Conservation (phyloP, 2,329 filamentous ascomycete genomes). For the Ascomycota sp. region DNA sequence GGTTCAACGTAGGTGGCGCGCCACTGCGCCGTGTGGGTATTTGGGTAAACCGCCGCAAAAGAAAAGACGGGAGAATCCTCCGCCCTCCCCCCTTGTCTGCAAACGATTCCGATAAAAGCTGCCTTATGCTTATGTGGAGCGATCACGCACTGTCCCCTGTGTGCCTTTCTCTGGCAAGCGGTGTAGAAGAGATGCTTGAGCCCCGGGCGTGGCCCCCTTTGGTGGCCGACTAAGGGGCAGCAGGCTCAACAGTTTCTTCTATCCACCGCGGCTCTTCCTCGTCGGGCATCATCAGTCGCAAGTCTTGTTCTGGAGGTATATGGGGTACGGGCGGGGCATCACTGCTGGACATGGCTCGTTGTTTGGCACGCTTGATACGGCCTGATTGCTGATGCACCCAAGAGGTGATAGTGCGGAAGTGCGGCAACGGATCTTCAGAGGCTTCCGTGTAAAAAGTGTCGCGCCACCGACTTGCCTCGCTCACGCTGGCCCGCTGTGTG, state of each 20-base stretch:
- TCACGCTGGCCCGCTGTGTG: slow-evolving; percentile 2
- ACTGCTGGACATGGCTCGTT: slow-evolving; percentile 9
- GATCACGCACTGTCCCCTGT: no score
- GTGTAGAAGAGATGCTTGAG: no score
- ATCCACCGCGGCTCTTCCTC: slow-evolving; percentile 23
- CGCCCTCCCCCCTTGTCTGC: no score
- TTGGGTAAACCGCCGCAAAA: no score
- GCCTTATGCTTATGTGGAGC: no score
- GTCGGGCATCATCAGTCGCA: slow-evolving; percentile 30
- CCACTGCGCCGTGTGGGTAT: no score
- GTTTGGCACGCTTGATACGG: slow-evolving; percentile 26
- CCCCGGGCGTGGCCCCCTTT: no score
- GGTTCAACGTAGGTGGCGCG: no score
- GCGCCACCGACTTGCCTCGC: slow-evolving; percentile 7
- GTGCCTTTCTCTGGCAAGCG: no score
- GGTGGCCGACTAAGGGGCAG: no score
- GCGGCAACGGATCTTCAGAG: slow-evolving; percentile 31
- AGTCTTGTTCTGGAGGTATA: slow-evolving; percentile 23
- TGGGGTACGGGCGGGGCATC: slow-evolving; percentile 19
- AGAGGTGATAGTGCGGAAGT: slow-evolving; percentile 36
- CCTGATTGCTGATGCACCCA: slow-evolving; percentile 47
- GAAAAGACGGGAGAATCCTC: no score
- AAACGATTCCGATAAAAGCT: no score
- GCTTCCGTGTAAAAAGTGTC: slow-evolving; percentile 32
- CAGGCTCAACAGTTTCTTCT: slow-evolving; percentile 5